Base-by-base conservation (phyloP, 192 early-diverging fungal species). In the Coemansia sp. region DNA sequence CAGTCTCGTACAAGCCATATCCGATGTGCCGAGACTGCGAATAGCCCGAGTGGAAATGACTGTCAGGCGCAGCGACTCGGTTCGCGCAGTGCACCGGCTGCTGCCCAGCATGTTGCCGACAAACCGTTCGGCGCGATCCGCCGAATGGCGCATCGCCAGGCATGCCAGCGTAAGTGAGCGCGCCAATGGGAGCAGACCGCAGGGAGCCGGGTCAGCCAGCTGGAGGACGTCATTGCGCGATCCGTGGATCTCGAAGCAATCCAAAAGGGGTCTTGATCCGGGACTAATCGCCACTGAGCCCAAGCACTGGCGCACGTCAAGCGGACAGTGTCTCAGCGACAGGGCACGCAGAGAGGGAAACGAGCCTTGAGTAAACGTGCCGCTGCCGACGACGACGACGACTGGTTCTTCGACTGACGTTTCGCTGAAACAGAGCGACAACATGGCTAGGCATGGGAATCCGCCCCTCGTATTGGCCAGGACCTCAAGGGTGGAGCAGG, bases 221-320 rank as follows among this genome's bases (percentile, higher is more conserved):
- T n/a, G n/a, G n/a, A n/a, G n/a, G n/a, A n/a, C n/a, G n/a, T n/a
- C n/a, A n/a, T n/a, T n/a, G n/a, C n/a, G n/a, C 1, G 46, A 50
- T 0, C 46, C 24, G 12, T 29, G 14, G 0, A 50, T 27, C 46
- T 50, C 46, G 5, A 50, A 14, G 4, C 12, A 2, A 1, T 1
- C 12, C 24, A 50, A n/a, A 3, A 22, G 7, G 29, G 3, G 29
- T 7, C 29, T 2, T 4, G 29, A 32, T 32, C 7, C 7, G 29
- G n/a, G 43, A 24, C 8, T 22, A 4, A 21, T 1, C 10, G 12
- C 35, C n/a, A 56, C 9, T 3, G 42, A 52, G 1, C n/a, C 29
- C 35, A 68, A 11, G 4, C 33, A 44, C 7, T 38, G n/a, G 22
- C 58, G 58, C 12, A 61, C 42, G 37, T 61, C 65, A 4, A 60